Conservation (phyloP, 75 land plant species). For the Ceratopteris richardii region DNA sequence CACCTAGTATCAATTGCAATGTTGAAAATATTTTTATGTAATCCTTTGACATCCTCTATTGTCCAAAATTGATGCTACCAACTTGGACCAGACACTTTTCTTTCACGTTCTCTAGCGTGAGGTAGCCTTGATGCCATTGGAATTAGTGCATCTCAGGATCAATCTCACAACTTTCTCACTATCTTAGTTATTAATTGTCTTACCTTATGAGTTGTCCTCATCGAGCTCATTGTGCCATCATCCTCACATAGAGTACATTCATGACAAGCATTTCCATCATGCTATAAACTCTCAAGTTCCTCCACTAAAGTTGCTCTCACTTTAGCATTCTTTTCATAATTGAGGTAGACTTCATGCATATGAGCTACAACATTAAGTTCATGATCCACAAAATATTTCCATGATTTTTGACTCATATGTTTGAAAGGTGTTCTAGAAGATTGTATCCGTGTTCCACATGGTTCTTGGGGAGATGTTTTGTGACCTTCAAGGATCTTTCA, state of each 20-base stretch:
- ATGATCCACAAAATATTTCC: constrained; percentile 86
- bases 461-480: constrained; percentile 51
- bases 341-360: constrained; percentile 91
- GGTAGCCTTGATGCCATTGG: constrained; percentile 97
- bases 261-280: neutral
- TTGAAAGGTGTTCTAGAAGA: too few relatives aligned
- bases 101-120: constrained; percentile 92
- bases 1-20: constrained; percentile 72
- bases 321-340: constrained; percentile 92
- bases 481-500: constrained; percentile 94
- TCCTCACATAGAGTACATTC: too few relatives aligned
- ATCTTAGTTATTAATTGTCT: constrained; percentile 64
- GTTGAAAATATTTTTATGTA: constrained; percentile 74
- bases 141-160: constrained; percentile 70
- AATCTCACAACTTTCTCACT: constrained; percentile 77
- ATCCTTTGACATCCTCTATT: constrained; percentile 81
- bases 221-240: too few relatives aligned
- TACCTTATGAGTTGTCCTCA: constrained; percentile 29
- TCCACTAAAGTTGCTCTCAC: constrained; percentile 86
- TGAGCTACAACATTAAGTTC: constrained; percentile 91
- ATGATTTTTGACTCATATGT: constrained; percentile 53
- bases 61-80: constrained; percentile 89
- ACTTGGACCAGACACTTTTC: constrained; percentile 62
- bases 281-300: constrained; percentile 54
- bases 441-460: constrained; percentile 32